Conservation (phyloP, 140 eudicot genomes). For the Oenanthe javanica region DNA sequence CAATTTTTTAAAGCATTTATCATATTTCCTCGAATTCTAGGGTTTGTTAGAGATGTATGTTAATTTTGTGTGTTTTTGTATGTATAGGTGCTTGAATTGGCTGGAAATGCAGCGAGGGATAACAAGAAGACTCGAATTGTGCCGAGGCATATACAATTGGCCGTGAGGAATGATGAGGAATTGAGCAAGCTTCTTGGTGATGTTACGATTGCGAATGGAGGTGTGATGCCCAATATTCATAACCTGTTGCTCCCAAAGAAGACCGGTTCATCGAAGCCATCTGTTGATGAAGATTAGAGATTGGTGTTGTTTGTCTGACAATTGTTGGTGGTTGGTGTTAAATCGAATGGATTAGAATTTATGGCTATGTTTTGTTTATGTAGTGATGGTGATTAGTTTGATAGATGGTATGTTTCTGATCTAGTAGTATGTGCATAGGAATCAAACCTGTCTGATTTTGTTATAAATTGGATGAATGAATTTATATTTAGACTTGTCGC, state of each 20-base stretch:
- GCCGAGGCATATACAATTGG: conserved; percentile 35
- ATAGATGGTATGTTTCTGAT: neutral
- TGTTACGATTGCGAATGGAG: conserved; percentile 44
- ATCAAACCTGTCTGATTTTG: neutral
- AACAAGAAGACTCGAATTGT: conserved; percentile 37
- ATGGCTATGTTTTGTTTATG: neutral
- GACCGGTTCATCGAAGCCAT: conserved; percentile 11
- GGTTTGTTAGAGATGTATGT: neutral
- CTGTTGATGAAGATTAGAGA: conserved; percentile 12
- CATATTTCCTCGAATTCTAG: neutral
- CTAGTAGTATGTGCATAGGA: neutral
- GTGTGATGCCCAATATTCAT: conserved; percentile 46
- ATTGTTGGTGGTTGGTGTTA: neutral
- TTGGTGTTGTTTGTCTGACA: neutral
- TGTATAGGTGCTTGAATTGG: conserved; percentile 28
- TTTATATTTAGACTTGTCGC: neutral
- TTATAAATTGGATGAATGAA: neutral
- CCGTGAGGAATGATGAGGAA: conserved; percentile 45
- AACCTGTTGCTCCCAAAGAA: conserved; percentile 35
- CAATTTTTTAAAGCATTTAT: neutral
- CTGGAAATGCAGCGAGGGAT: conserved; percentile 43
- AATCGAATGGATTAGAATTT: neutral
- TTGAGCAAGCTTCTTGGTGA: conserved; percentile 29
- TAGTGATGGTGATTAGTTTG: neutral
- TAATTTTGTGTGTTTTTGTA: neutral